A percentile compares a stretch with the other conserved stretches of the same genome.
Conservation (phyloP, 768 basidiomycete genomes). For the Coprinopsis cinerea region DNA sequence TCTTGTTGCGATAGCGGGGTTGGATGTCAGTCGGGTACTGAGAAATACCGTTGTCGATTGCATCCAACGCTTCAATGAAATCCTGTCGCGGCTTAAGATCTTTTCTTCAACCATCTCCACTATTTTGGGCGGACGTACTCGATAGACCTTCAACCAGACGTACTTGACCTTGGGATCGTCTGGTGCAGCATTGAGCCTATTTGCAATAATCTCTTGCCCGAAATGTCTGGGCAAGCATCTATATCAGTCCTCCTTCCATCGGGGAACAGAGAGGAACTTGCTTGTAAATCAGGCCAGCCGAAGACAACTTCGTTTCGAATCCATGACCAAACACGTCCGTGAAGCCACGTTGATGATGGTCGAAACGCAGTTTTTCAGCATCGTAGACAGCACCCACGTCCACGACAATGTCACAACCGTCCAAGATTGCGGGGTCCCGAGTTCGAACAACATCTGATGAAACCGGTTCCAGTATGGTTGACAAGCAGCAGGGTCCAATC, state of each 20-base stretch:
- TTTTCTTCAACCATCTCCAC: not conserved
- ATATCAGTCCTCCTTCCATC: not conserved
- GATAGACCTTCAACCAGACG: conserved; percentile 89
- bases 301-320: conserved; percentile 83
- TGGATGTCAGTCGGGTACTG: conserved; percentile 66
- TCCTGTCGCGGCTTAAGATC: conserved; percentile 45
- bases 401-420: conserved; percentile 88
- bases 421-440: conserved; percentile 65
- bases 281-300: conserved; percentile 96
- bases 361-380: conserved; percentile 69
- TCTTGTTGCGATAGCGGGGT: conserved; percentile 68
- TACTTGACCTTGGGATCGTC: conserved; percentile 62
- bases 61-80: conserved; percentile 93
- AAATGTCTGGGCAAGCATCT: conserved; percentile 57
- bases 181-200: conserved; percentile 39
- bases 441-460: conserved; percentile 60
- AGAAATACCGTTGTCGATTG: conserved; percentile 89
- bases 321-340: conserved; percentile 84
- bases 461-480: conserved; percentile 5
- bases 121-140: conserved; percentile 33
- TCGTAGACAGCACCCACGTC: conserved; percentile 96
- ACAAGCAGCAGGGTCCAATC: not conserved
- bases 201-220: conserved; percentile 79
- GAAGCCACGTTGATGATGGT: conserved; percentile 97
- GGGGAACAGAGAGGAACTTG: conserved; percentile 27